Base-by-base conservation (phyloP, 805 yeast genomes). In the Yamadazyma sp. region DNA sequence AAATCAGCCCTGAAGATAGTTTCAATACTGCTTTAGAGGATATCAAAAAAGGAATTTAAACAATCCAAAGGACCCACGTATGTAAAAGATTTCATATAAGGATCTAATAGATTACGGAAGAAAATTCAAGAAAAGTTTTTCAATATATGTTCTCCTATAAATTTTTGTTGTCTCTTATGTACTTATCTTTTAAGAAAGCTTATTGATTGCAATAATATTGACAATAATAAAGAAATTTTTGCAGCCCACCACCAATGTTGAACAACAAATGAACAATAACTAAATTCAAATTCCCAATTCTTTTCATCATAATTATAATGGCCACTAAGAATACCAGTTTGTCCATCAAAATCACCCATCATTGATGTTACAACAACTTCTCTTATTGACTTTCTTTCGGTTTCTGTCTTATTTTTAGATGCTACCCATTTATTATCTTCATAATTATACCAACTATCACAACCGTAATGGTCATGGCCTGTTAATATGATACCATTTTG, bases 161-260 rank as follows among this genome's bases (percentile, higher is more conserved):
- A n/a, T n/a, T n/a, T n/a, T n/a, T n/a, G n/a, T n/a, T n/a, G n/a
- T n/a, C n/a, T n/a, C n/a, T n/a, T n/a, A 4, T 25, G 5, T 27
- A 17, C 18, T 19, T 13, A 30, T 13, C 33, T 34, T 11, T 16
- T 19, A 18, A 47, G 32, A 31, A 31, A 40, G 1, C 40, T 36
- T 5, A 47, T 14, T 4, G 69, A 62, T 29, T 56, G 56, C 18
- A 62, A 23, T 11, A 66, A 46, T 13, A 65, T 38, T 11, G 62
- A 42, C 20, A 73, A 48, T n/a, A 56, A 43, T 7, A 57, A 33
- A 14, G 53, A 35, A 1, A 80, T 71, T 50, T 85, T 80, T 2
- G 95, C 73, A 6, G 75, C 85, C 98, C 98, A 93, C 98, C 98
- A 93, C 35, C 84, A 77, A 55, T 89, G 97, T 61, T 89, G 97